Conservation (phyloP, 2,329 filamentous ascomycete species). For the Capronia epimyces region DNA sequence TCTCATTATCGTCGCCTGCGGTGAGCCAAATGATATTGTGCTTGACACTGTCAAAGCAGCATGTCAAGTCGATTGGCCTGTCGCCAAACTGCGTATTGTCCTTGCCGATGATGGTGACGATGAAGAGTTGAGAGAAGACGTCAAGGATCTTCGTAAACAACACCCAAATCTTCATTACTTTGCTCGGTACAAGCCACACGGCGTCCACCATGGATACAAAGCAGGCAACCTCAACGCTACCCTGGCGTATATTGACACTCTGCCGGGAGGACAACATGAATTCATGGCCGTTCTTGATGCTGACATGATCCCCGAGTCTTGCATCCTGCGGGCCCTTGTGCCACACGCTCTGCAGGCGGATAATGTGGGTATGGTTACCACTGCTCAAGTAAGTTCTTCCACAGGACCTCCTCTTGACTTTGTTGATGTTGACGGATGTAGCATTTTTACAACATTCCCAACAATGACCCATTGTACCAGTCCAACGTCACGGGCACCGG, state of each 20-base stretch:
- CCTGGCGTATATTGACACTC: conserved; percentile 21
- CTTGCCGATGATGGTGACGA: conserved; percentile 47
- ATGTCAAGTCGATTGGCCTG: conserved; percentile 50
- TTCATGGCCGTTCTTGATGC: conserved; percentile 61
- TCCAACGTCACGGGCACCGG: conserved; percentile 34
- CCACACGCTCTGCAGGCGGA: conserved; percentile 34
- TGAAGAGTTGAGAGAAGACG: conserved; percentile 34
- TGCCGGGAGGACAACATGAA: conserved; percentile 50
- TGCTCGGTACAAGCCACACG: conserved; percentile 37
- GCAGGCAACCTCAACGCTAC: conserved; percentile 45
- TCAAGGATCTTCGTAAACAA: conserved; percentile 33
- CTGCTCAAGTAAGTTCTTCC: conserved; percentile 28
- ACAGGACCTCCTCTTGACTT: background rate
- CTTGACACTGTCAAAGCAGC: conserved; percentile 52
- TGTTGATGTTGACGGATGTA: conserved; percentile 22
- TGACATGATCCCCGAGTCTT: conserved; percentile 50
- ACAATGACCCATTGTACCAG: conserved; percentile 29
- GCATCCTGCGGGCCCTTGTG: conserved; percentile 36
- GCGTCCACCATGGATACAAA: conserved; percentile 38
- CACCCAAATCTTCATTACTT: conserved; percentile 41
- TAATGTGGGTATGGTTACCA: conserved; percentile 32
- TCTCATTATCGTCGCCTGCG: conserved; percentile 52
- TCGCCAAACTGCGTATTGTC: conserved; percentile 48
- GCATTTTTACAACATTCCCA: conserved; percentile 30
- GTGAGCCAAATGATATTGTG: conserved; percentile 52